phyloP scores from a whole-genome alignment of 495 filamentous ascomycete genomes.

The Baudoinia panamericana region DNA sequence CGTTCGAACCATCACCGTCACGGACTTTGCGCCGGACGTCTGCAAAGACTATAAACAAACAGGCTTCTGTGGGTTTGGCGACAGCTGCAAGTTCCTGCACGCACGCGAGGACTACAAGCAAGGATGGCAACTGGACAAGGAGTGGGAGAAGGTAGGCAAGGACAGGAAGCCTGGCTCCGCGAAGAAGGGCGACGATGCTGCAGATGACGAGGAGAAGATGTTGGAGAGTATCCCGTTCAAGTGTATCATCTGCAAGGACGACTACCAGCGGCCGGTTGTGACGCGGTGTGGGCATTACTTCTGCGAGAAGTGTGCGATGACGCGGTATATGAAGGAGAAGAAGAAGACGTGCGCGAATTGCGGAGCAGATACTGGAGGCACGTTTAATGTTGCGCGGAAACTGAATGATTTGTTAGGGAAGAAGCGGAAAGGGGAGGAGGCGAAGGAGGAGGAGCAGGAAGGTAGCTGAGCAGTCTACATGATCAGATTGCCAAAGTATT shows the following conservation, averaged over 20 bases:
- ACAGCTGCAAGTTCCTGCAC: slow-evolving; percentile 81
- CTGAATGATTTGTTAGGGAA: slow-evolving; percentile 68
- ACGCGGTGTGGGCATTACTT: slow-evolving; percentile 95
- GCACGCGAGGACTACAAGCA: slow-evolving; percentile 77
- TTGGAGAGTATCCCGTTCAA: slow-evolving; percentile 85
- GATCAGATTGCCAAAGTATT: too few relatives aligned
- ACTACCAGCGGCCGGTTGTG: slow-evolving; percentile 71
- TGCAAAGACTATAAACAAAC: slow-evolving; percentile 94
- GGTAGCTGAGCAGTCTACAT: too few relatives aligned
- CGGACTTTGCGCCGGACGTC: slow-evolving; percentile 83
- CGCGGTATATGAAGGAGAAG: slow-evolving; percentile 54
- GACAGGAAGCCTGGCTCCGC: slow-evolving; percentile 49
- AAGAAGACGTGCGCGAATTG: slow-evolving; percentile 78
- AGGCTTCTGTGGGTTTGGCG: slow-evolving; percentile 70
- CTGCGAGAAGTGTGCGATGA: slow-evolving; percentile 76
- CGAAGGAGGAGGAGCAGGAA: slow-evolving; percentile 54
- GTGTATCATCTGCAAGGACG: slow-evolving; percentile 79
- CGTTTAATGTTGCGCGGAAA: slow-evolving; percentile 81
- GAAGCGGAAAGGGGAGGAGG: slow-evolving; percentile 60
- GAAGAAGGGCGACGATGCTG: slow-evolving; percentile 35
- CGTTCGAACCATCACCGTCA: slow-evolving; percentile 78
- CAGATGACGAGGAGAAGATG: slow-evolving; percentile 60
- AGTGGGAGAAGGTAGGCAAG: slow-evolving; percentile 79
- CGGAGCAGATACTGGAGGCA: slow-evolving; percentile 68
- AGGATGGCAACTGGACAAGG: slow-evolving; percentile 88